Evolutionary conservation across 2,329 filamentous ascomycete species (phyloP).

Genomic region (Fusarium metavorans): DNA sequence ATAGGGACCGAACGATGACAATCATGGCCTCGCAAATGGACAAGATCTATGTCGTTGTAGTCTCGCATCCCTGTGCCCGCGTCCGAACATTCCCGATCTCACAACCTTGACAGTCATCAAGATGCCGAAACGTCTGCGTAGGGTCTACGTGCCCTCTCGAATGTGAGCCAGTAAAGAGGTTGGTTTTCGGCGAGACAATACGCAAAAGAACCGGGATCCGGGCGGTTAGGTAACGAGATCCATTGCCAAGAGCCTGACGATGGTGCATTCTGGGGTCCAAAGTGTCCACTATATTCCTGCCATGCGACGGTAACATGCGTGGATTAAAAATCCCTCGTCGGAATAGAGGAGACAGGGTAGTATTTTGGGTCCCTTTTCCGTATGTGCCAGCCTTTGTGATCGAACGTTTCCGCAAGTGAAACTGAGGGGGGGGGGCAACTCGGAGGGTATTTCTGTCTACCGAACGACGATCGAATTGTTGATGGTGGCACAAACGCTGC

Average conservation of each 20-base stretch:
- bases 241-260: not conserved
- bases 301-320: not conserved
- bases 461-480: not conserved
- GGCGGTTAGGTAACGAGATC: not conserved
- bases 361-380: not conserved
- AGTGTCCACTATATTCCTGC: not conserved
- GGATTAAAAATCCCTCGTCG: conserved; percentile 3
- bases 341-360: not conserved
- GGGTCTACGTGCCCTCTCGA: not conserved
- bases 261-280: not conserved
- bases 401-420: conserved; percentile 9
- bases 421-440: conserved; percentile 10
- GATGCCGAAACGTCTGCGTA: not conserved
- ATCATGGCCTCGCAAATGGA: not conserved
- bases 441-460: conserved; percentile 34
- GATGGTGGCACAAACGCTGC: not conserved
- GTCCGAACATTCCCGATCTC: conserved; percentile 25
- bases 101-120: not conserved
- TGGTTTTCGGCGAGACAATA: not conserved
- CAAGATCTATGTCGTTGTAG: not conserved
- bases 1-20: not conserved
- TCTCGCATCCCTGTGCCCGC: not conserved
- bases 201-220: not conserved
- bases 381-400: conserved; percentile 7
- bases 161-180: not conserved